phyloP scores from a whole-genome alignment of 2,329 filamentous ascomycete genomes.

The Dactylellina parvicollis region DNA sequence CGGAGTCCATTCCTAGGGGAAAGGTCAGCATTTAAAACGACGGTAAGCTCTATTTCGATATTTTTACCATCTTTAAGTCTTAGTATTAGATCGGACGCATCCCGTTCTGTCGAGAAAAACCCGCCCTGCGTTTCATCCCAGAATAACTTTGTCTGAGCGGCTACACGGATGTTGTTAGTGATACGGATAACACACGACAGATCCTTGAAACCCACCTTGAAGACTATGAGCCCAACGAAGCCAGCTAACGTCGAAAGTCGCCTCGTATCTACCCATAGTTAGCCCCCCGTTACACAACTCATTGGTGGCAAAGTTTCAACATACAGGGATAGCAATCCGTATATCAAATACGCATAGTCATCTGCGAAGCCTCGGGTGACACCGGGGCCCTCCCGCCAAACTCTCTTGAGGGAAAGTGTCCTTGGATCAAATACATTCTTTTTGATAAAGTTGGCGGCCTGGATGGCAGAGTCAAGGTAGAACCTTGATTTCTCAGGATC shows the following conservation, averaged over 20 bases:
- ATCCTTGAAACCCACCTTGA: slow-evolving; percentile 70
- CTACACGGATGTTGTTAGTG: slow-evolving; percentile 61
- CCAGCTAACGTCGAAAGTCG: slow-evolving; percentile 78
- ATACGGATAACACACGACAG: not conserved
- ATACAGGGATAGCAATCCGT: slow-evolving; percentile 81
- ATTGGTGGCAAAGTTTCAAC: not conserved
- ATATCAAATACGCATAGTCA: slow-evolving; percentile 90
- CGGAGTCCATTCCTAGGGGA: slow-evolving; percentile 78
- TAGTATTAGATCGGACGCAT: slow-evolving; percentile 77
- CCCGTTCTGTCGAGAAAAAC: slow-evolving; percentile 76
- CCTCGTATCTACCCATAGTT: slow-evolving; percentile 66
- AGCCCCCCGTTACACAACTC: not conserved
- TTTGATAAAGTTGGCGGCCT: slow-evolving; percentile 77
- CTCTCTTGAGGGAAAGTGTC: slow-evolving; percentile 73
- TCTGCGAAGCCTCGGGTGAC: slow-evolving; percentile 82
- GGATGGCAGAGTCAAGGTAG: slow-evolving; percentile 74
- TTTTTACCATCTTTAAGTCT: slow-evolving; percentile 80
- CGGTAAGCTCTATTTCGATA: not conserved
- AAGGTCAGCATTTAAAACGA: slow-evolving; percentile 9
- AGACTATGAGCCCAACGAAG: slow-evolving; percentile 83
- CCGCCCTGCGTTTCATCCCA: slow-evolving; percentile 72
- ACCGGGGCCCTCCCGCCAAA: slow-evolving; percentile 75
- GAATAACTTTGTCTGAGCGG: slow-evolving; percentile 79
- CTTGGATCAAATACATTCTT: slow-evolving; percentile 75
- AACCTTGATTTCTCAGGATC: slow-evolving; percentile 68